phyloP scores from a whole-genome alignment of 177 flowering plant genomes.

The Tripterygium wilfordii region DNA sequence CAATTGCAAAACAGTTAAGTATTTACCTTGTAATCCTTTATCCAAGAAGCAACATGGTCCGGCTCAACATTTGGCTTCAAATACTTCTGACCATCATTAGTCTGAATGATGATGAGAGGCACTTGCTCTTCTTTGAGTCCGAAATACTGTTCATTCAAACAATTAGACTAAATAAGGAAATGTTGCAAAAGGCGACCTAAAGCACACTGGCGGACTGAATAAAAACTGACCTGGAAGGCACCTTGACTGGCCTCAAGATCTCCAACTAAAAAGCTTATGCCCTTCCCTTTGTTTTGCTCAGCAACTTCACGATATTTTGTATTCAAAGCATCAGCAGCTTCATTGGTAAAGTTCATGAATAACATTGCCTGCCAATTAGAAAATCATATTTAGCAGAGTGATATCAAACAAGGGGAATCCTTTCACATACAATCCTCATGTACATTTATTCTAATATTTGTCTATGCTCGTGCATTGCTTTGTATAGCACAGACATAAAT shows the following conservation, averaged over 20 bases:
- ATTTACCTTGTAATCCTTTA: slow-evolving; percentile 74
- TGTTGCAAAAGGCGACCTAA: neutral
- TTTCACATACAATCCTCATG: too few relatives aligned
- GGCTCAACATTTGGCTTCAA: slow-evolving; percentile 57
- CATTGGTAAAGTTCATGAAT: slow-evolving; percentile 48
- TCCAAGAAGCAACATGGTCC: slow-evolving; percentile 71
- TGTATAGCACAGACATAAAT: too few relatives aligned
- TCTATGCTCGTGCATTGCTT: too few relatives aligned
- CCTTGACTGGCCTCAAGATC: slow-evolving; percentile 58
- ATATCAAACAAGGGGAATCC: too few relatives aligned
- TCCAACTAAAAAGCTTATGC: slow-evolving; percentile 58
- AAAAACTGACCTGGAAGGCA: slow-evolving; percentile 55
- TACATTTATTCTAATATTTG: too few relatives aligned
- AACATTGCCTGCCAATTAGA: slow-evolving; percentile 58
- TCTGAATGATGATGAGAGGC: slow-evolving; percentile 70
- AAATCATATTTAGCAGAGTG: too few relatives aligned
- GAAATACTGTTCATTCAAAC: slow-evolving; percentile 46
- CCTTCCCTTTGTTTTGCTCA: slow-evolving; percentile 40
- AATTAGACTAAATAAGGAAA: neutral
- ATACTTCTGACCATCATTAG: slow-evolving; percentile 50
- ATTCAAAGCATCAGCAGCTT: slow-evolving; percentile 37
- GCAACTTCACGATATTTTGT: slow-evolving; percentile 60
- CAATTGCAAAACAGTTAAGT: neutral
- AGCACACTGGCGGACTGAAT: neutral
- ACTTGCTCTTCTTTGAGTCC: slow-evolving; percentile 56